Conservation (phyloP, 2,329 filamentous ascomycete species). For the Corynespora cassiicola region DNA sequence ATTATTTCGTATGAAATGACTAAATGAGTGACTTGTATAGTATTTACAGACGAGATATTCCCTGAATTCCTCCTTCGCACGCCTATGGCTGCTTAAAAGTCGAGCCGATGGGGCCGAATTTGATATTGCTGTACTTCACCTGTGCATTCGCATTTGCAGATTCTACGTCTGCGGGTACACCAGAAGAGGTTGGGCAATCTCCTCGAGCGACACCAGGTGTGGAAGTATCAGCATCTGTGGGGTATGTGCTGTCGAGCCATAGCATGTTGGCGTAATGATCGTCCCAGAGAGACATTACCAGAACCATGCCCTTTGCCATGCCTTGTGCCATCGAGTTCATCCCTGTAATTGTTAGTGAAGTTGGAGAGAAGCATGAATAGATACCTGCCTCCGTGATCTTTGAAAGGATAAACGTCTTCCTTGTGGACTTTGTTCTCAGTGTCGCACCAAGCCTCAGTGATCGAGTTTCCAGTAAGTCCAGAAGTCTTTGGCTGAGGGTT, state of each 20-base stretch:
- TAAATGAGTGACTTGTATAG: too few relatives aligned
- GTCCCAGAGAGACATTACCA: constrained; percentile 66
- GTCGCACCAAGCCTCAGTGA: constrained; percentile 55
- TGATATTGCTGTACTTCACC: constrained; percentile 27
- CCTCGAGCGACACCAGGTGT: constrained; percentile 20
- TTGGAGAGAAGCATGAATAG: not conserved
- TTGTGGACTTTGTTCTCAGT: constrained; percentile 6
- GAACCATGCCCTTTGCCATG: constrained; percentile 63
- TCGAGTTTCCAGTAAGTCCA: constrained; percentile 53
- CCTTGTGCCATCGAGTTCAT: constrained; percentile 59
- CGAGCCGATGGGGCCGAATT: constrained; percentile 8
- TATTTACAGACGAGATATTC: too few relatives aligned
- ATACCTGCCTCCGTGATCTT: constrained; percentile 6
- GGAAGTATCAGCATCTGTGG: constrained; percentile 38
- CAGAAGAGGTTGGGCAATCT: constrained; percentile 14
- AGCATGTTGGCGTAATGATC: constrained; percentile 71
- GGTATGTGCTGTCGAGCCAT: constrained; percentile 72
- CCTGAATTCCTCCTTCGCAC: too few relatives aligned
- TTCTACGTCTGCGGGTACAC: constrained; percentile 24
- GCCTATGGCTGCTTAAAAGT: too few relatives aligned
- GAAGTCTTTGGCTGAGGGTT: constrained; percentile 47
- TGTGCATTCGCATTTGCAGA: constrained; percentile 10
- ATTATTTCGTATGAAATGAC: too few relatives aligned
- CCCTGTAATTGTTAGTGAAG: constrained; percentile 40
- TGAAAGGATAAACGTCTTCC: constrained; percentile 11